phyloP scores from a whole-genome alignment of 495 filamentous ascomycete genomes.

The Choiromyces venosus region DNA sequence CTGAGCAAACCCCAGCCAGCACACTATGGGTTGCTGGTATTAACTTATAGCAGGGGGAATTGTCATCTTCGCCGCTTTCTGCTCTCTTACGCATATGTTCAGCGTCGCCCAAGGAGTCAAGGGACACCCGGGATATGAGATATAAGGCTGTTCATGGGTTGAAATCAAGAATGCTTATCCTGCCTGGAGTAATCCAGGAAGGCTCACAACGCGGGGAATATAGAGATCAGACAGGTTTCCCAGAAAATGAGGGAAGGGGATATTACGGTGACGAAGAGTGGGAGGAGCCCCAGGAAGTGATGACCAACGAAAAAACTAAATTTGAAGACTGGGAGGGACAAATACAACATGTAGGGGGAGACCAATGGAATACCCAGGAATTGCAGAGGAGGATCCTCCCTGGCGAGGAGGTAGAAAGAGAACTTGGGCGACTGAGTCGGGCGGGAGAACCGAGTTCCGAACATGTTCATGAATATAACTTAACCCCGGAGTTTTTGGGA shows the following conservation, averaged over 20 bases:
- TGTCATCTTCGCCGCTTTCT: background rate
- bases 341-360: background rate
- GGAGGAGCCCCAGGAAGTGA: background rate
- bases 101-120: background rate
- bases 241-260: background rate
- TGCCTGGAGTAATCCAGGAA: background rate
- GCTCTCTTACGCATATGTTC: background rate
- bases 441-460: background rate
- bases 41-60: background rate
- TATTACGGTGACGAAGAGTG: background rate
- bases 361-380: background rate
- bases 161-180: too few relatives aligned
- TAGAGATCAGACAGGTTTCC: background rate
- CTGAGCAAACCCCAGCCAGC: background rate
- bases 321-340: background rate
- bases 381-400: too few relatives aligned
- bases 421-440: background rate
- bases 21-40: background rate
- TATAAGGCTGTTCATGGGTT: background rate
- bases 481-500: background rate
- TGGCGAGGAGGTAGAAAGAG: background rate
- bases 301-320: background rate
- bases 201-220: background rate
- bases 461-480: background rate
- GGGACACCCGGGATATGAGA: background rate